phyloP scores from a whole-genome alignment of 2,329 filamentous ascomycete genomes.

The Xylaria multiplex region DNA sequence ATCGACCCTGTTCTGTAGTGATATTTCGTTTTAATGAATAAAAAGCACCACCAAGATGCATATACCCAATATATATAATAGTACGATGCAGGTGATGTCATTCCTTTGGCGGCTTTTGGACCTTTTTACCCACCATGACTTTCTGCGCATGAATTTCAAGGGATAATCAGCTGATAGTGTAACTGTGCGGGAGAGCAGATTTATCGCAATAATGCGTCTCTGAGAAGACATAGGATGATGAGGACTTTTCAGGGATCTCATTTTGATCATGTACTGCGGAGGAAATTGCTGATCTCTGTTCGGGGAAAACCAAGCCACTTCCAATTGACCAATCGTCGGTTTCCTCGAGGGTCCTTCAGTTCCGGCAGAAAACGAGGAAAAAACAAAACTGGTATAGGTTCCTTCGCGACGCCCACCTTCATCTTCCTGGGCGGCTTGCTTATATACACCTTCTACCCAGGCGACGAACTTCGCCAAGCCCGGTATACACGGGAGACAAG shows the following conservation, averaged over 20 bases:
- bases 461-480: slow-evolving; percentile 48
- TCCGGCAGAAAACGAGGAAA: slow-evolving; percentile 36
- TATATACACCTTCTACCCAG: slow-evolving; percentile 54
- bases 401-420: slow-evolving; percentile 46
- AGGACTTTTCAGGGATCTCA: slow-evolving; percentile 31
- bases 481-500: slow-evolving; percentile 35
- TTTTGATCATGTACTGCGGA: slow-evolving; percentile 28
- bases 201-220: slow-evolving; percentile 20
- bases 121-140: slow-evolving; percentile 10
- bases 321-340: slow-evolving; percentile 35
- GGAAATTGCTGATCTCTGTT: slow-evolving; percentile 27
- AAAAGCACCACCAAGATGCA: too few species aligned
- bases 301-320: slow-evolving; percentile 25
- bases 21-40: too few species aligned
- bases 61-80: neutral
- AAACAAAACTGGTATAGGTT: slow-evolving; percentile 44
- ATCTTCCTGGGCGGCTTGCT: slow-evolving; percentile 51
- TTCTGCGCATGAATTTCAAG: slow-evolving; percentile 5
- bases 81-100: slow-evolving; percentile 10
- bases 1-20: too few species aligned
- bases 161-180: slow-evolving; percentile 4
- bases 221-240: slow-evolving; percentile 31
- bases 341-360: slow-evolving; percentile 45
- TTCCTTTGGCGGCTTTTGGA: neutral
- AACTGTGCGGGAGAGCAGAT: slow-evolving; percentile 1